Evolutionary conservation across 2,329 filamentous ascomycete genomes (phyloP).

Genomic region (Colletotrichum musicola): DNA sequence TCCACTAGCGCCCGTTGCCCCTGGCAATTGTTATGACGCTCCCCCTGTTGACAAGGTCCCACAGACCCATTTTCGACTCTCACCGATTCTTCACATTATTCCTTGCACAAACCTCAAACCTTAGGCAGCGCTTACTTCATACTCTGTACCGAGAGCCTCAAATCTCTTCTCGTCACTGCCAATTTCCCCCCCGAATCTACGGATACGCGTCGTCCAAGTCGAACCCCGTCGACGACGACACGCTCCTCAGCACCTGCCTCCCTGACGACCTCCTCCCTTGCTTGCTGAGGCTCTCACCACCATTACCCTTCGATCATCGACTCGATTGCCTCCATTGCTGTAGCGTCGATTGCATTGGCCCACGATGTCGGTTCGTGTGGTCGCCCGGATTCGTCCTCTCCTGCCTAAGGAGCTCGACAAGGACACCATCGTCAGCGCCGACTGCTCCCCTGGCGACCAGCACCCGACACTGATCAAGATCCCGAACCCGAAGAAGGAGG

Average conservation of each 20-base stretch:
- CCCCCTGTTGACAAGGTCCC: slow-evolving; percentile 28
- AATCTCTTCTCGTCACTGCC: slow-evolving; percentile 25
- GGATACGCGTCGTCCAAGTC: slow-evolving; percentile 7
- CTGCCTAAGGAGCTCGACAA: slow-evolving; percentile 86
- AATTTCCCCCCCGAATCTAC: slow-evolving; percentile 9
- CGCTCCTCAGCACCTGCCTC: background rate
- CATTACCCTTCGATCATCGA: background rate
- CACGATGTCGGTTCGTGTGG: slow-evolving; percentile 80
- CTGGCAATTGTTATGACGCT: slow-evolving; percentile 17
- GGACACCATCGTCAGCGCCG: slow-evolving; percentile 84
- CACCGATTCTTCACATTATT: slow-evolving; percentile 9
- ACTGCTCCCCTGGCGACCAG: slow-evolving; percentile 70
- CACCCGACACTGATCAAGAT: slow-evolving; percentile 83
- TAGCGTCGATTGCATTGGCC: slow-evolving; percentile 7
- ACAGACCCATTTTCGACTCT: background rate
- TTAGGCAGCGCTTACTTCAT: slow-evolving; percentile 11
- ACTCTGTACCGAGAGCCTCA: too few species aligned
- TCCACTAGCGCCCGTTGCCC: slow-evolving; percentile 17
- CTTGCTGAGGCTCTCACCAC: background rate
- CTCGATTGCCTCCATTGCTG: slow-evolving; percentile 13
- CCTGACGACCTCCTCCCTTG: background rate
- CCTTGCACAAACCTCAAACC: slow-evolving; percentile 29
- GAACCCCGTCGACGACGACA: background rate
- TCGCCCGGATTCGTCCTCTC: slow-evolving; percentile 90
- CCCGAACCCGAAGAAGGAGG: slow-evolving; percentile 92